phyloP scores from a whole-genome alignment of 2,329 filamentous ascomycete genomes.

The Fusarium tanahbumbuense region DNA sequence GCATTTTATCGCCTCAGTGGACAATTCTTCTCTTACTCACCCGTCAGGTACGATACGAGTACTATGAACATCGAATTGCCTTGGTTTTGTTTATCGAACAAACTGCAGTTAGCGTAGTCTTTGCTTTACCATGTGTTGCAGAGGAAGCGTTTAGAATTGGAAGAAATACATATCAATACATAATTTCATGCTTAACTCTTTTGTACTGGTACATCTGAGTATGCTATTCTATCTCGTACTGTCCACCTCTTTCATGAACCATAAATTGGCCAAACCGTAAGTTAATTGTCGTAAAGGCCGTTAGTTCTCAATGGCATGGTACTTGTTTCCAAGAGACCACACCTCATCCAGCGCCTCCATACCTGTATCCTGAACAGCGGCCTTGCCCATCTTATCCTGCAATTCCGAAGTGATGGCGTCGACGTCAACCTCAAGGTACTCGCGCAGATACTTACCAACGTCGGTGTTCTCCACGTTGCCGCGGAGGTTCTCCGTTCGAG shows the following conservation, averaged over 20 bases:
- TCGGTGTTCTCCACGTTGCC: slow-evolving; percentile 98
- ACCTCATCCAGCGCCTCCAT: slow-evolving; percentile 35
- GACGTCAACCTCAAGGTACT: slow-evolving; percentile 85
- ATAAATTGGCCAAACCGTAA: background rate
- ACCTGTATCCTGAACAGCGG: slow-evolving; percentile 14
- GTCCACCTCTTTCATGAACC: slow-evolving; percentile 11
- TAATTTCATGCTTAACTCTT: background rate
- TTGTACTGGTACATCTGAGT: background rate
- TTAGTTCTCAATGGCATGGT: slow-evolving; percentile 24
- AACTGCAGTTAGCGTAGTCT: background rate
- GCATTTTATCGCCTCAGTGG: background rate
- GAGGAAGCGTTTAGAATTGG: background rate
- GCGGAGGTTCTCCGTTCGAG: slow-evolving; percentile 70
- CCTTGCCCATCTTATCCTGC: slow-evolving; percentile 61
- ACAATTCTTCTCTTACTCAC: background rate
- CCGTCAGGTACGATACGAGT: background rate
- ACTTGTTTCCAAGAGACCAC: slow-evolving; percentile 23
- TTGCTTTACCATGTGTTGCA: background rate
- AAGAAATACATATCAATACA: background rate
- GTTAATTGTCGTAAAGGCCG: background rate
- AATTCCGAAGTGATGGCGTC: slow-evolving; percentile 82
- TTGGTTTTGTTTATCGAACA: background rate
- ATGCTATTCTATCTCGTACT: background rate
- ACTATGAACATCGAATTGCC: background rate
- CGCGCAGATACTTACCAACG: slow-evolving; percentile 81